Conservation (phyloP, 164 flowering plant genomes). For the Vitis amurensis region DNA sequence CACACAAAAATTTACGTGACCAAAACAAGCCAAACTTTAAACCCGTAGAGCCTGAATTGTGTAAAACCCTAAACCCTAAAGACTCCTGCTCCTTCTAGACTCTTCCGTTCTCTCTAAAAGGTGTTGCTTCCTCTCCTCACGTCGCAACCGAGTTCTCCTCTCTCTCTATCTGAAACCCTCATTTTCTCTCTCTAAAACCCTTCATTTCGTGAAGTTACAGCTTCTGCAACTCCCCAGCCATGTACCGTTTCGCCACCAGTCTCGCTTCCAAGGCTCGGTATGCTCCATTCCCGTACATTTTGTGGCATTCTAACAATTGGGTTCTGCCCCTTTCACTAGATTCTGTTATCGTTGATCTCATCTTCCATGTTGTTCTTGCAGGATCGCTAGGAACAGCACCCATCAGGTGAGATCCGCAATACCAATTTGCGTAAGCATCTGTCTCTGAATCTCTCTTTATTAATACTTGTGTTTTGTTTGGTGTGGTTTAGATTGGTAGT, state of each 20-base stretch:
- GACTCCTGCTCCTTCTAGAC: slow-evolving; percentile 22
- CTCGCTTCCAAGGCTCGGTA: slow-evolving; percentile 58
- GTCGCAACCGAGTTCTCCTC: background rate
- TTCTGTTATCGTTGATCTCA: too few species aligned
- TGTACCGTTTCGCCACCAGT: slow-evolving; percentile 51
- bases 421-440: too few species aligned
- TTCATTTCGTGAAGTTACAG: background rate
- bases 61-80: slow-evolving; percentile 32
- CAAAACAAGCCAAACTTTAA: background rate
- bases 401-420: slow-evolving; percentile 33
- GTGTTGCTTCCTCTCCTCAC: background rate
- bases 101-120: slow-evolving; percentile 17
- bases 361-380: slow-evolving; percentile 11
- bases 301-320: background rate
- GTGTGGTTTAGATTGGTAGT: slow-evolving; percentile 49
- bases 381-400: slow-evolving; percentile 40
- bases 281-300: background rate
- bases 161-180: background rate
- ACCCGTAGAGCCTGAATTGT: background rate
- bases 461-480: slow-evolving; percentile 1
- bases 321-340: background rate
- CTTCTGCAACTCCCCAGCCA: slow-evolving; percentile 9
- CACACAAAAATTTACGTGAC: too few species aligned
- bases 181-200: background rate
- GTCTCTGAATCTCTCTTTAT: background rate